Evolutionary conservation across 2,329 filamentous ascomycete species (phyloP), one percentile per base, ranked within the genome.

Genomic region (Beauveria brongniartii): DNA sequence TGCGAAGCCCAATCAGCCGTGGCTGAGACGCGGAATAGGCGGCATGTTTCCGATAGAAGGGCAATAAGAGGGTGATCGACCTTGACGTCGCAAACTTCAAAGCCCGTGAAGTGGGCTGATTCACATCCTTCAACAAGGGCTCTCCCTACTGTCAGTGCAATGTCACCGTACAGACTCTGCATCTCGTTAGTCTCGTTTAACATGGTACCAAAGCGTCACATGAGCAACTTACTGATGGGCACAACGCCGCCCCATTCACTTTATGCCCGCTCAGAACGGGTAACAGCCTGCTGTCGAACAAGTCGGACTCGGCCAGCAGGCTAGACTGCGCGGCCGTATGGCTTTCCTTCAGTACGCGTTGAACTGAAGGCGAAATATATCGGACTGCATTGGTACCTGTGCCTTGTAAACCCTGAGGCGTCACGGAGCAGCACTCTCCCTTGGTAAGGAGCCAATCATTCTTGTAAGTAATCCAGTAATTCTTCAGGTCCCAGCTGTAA

Each of bases 361-460:
- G 60, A 7, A 62, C 54, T 9, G 57, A 50, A 18, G 61, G 44
- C 24, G 55, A 54, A 55, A 55, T 44, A 20, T 43, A 55, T 46
- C 37, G 53, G 10, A 55, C 34, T 26, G 6, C 20, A 28, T 43
- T 54, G 22, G 14, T 43, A 10, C 7, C 3, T 41, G 24, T 9
- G 22, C 5, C 46, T 18, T 18, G 46, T 5, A 28, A 16, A 5
- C 5, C 6, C 24, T 28, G 22, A 24, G 46, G 20, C 5, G 5
- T 18, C 9, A 10, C 53, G 2, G 53, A 55, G 20, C 53, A 55
- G 18, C 53, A 40, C 18, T 43, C 54, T 14, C 55, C 85, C 77
- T 91, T 91, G 65, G 80, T 84, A 34, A 90, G 75, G 24, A 80
- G 82, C 85, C 86, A 91, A 72, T 91, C 85, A 64, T 88, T 86